Conservation (phyloP, 192 early-diverging fungal species). For the Piromyces sp. region DNA sequence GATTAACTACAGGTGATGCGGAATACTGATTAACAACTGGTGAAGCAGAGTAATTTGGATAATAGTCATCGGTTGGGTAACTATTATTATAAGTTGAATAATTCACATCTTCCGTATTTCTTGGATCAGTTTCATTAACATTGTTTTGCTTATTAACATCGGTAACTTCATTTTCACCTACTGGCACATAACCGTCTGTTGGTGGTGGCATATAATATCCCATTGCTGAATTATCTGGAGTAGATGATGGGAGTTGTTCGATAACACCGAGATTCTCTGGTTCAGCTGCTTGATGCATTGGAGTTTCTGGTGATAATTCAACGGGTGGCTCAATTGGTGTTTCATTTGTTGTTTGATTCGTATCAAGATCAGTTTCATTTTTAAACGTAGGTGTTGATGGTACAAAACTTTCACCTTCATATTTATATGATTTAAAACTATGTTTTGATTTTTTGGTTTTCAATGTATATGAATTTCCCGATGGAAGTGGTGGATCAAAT, state of each 20-base stretch:
- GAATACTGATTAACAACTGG: too few species aligned
- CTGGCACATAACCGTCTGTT: too few species aligned
- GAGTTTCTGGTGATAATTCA: too few species aligned
- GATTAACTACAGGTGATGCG: too few species aligned
- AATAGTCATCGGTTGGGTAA: neutral
- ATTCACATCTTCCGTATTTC: neutral
- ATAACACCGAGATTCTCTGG: too few species aligned
- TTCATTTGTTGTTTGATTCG: neutral
- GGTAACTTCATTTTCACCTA: too few species aligned
- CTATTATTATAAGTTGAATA: neutral
- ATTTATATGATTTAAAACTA: neutral
- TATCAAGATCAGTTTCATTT: neutral
- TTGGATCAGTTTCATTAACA: neutral
- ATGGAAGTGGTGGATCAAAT: neutral
- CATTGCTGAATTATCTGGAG: too few species aligned
- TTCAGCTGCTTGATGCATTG: too few species aligned
- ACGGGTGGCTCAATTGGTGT: too few species aligned
- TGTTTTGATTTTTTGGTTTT: neutral
- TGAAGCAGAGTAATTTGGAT: neutral
- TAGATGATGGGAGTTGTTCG: too few species aligned
- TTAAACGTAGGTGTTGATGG: neutral
- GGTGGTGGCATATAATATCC: too few species aligned
- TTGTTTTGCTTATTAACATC: too few species aligned
- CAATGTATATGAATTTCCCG: neutral
- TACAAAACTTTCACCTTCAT: neutral